Evolutionary conservation across 2,329 filamentous ascomycete genomes (phyloP).

Genomic region (Ciborinia camelliae): DNA sequence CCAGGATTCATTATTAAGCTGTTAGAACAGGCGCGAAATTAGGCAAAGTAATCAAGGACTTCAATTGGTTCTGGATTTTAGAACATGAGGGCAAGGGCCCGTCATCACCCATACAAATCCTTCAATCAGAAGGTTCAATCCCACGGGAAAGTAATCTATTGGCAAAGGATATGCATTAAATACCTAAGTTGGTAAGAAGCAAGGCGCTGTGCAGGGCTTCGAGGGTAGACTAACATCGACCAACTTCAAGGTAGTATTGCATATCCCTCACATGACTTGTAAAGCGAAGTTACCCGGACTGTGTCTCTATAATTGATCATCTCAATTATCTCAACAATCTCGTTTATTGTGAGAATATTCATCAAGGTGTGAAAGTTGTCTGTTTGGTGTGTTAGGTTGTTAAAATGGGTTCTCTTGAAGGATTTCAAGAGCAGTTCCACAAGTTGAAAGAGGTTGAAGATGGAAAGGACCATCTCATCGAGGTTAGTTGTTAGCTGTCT

Average conservation of each 20-base stretch:
- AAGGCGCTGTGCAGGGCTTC: slow-evolving; percentile 2
- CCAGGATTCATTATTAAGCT: background rate
- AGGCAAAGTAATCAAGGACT: background rate
- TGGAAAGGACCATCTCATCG: slow-evolving; percentile 20
- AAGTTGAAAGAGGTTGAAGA: slow-evolving; percentile 18
- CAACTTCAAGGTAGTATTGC: slow-evolving; percentile 4
- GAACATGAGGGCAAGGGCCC: background rate
- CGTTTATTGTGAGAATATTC: background rate
- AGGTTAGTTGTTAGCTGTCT: slow-evolving; percentile 10
- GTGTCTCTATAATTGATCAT: background rate
- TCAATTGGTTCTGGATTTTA: background rate
- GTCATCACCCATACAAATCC: background rate
- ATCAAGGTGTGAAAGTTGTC: background rate
- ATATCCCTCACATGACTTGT: slow-evolving; percentile 1
- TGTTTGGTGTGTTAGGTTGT: slow-evolving; percentile 2
- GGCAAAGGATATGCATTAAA: background rate
- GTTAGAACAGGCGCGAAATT: background rate
- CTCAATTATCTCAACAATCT: background rate
- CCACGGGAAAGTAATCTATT: background rate
- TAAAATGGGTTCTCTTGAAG: slow-evolving; percentile 18
- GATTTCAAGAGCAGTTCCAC: slow-evolving; percentile 20
- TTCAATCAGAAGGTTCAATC: background rate
- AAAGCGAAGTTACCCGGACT: background rate
- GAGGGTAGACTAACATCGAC: background rate
- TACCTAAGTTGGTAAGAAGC: background rate